Evolutionary conservation across 805 yeast genomes (phyloP).

Genomic region (Candida corydali): DNA sequence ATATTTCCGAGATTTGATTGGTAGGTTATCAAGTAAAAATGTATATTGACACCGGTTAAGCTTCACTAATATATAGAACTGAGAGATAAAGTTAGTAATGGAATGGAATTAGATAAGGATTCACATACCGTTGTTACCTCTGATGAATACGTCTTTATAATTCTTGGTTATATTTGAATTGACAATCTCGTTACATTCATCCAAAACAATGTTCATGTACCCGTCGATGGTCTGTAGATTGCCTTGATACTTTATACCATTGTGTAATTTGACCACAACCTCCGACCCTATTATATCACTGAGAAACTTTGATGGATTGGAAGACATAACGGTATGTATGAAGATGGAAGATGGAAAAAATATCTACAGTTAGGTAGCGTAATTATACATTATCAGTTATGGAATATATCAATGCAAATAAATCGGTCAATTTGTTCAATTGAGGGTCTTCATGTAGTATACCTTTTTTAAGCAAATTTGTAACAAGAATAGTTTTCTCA

Average conservation of each 20-base stretch:
- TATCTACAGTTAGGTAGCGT: too few relatives aligned
- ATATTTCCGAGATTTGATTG: too few relatives aligned
- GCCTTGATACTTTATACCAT: conserved; percentile 76
- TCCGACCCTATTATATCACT: conserved; percentile 72
- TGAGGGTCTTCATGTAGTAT: conserved; percentile 16
- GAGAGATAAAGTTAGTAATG: conserved; percentile 17
- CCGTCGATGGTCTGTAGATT: conserved; percentile 88
- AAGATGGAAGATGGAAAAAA: neutral
- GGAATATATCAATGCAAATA: conserved; percentile 51
- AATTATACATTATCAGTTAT: too few relatives aligned
- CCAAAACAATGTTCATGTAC: conserved; percentile 90
- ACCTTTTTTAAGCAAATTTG: conserved; percentile 62
- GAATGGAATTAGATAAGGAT: too few relatives aligned
- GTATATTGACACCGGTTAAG: conserved; percentile 11
- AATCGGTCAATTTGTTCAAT: conserved; percentile 49
- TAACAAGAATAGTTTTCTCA: conserved; percentile 51
- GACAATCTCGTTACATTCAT: conserved; percentile 65
- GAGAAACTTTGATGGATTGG: conserved; percentile 75
- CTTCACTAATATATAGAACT: conserved; percentile 43
- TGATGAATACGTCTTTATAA: conserved; percentile 77
- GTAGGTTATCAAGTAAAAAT: neutral
- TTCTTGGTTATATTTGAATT: conserved; percentile 41
- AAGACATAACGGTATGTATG: conserved; percentile 12
- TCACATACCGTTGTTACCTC: conserved; percentile 79
- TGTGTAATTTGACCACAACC: conserved; percentile 79